These are phyloP conservation scores for Nectriaceae sp. DNA, from an alignment of 2,329 filamentous ascomycete genomes.

Conservation along the genomic window DNA sequence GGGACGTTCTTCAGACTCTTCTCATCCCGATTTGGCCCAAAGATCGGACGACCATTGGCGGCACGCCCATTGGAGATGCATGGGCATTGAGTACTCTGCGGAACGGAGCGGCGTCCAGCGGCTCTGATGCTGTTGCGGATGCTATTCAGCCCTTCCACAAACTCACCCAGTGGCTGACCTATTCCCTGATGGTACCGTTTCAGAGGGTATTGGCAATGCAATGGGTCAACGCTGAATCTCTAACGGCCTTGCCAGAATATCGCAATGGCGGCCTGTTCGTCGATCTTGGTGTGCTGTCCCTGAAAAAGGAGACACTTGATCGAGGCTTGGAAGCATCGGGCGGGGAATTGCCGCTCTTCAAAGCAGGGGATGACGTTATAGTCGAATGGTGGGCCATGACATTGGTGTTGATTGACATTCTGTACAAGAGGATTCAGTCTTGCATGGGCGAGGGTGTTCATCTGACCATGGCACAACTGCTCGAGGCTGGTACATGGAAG, in stretches of 20 bases:
- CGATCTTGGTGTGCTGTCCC: conserved; percentile 54
- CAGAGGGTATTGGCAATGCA: conserved; percentile 51
- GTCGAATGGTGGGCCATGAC: conserved; percentile 64
- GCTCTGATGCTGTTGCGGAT: background rate
- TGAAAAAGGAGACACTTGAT: conserved; percentile 48
- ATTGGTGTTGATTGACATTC: conserved; percentile 54
- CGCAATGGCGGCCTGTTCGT: conserved; percentile 71
- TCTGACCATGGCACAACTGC: conserved; percentile 50
- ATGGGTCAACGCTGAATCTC: conserved; percentile 54
- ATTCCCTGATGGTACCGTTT: conserved; percentile 70
- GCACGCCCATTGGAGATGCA: conserved; percentile 49
- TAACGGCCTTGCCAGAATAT: conserved; percentile 72
- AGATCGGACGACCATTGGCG: conserved; percentile 51
- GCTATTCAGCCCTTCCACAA: conserved; percentile 58
- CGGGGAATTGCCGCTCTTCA: conserved; percentile 51
- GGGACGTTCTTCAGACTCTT: conserved; percentile 44
- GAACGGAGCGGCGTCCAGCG: background rate
- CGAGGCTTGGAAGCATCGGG: conserved; percentile 46
- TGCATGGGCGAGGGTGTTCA: too few species aligned
- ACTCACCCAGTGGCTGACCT: conserved; percentile 72
- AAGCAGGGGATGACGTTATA: conserved; percentile 55
- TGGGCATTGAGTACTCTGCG: conserved; percentile 44
- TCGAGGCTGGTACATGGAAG: conserved; percentile 58
- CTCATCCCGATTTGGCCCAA: conserved; percentile 52
- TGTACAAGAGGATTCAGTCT: conserved; percentile 47